Conservation (phyloP, 257 asterid genomes). For the Capsicum rhomboideum region DNA sequence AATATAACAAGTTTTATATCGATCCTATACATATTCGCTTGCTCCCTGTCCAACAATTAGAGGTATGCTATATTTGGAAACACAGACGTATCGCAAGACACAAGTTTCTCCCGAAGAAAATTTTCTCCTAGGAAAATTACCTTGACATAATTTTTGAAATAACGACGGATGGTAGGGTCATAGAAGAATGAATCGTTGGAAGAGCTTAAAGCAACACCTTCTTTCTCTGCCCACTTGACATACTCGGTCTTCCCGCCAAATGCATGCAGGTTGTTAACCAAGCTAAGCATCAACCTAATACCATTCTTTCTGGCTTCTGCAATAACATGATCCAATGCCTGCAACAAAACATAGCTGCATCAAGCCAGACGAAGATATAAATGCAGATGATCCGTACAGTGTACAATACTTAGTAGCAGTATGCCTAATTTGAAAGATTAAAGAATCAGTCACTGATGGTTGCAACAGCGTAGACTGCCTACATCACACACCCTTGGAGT, state of each 20-base stretch:
- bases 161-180: conserved; percentile 81
- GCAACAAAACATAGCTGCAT: conserved; percentile 4
- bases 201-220: conserved; percentile 83
- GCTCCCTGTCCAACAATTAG: not conserved
- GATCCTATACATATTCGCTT: not conserved
- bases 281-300: conserved; percentile 62
- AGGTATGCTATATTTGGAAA: not conserved
- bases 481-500: not conserved
- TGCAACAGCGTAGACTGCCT: not conserved
- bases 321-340: conserved; percentile 95
- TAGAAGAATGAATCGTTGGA: conserved; percentile 94
- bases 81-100: not conserved
- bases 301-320: conserved; percentile 76
- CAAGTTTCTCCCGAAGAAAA: not conserved
- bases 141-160: conserved; percentile 81
- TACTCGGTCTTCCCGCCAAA: conserved; percentile 94
- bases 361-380: not conserved
- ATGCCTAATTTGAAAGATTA: not conserved
- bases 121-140: conserved; percentile 24
- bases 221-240: conserved; percentile 99
- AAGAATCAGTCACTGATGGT: not conserved
- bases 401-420: not conserved
- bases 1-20: not conserved
- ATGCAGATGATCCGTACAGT: not conserved
- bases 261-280: conserved; percentile 91